A percentile compares a stretch with the other conserved stretches of the same genome.
These are phyloP conservation scores for Obelidium mucronatum DNA, from an alignment of 192 early-diverging fungal genomes.

Conservation along the genomic window DNA sequence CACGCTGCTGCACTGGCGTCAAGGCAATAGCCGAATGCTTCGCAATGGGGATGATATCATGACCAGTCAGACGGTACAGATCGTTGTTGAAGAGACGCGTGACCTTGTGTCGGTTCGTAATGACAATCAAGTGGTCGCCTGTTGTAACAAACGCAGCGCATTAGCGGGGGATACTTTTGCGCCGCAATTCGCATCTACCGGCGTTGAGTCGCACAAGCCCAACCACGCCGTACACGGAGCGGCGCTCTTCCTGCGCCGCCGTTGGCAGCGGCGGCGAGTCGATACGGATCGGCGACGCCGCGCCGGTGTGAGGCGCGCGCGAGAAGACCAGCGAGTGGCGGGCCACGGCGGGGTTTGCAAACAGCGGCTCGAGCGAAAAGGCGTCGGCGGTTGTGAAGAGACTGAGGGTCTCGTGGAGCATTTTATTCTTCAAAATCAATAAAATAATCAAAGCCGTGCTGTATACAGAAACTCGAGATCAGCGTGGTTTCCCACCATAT, in stretches of 20 bases:
- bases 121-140: conserved; percentile 82
- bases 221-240: conserved; percentile 73
- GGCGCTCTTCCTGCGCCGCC: conserved; percentile 57
- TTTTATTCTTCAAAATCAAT: too few species aligned
- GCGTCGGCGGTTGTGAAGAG: conserved; percentile 11
- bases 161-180: too few species aligned
- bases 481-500: conserved; percentile 10
- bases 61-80: conserved; percentile 67
- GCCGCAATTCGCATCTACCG: too few species aligned
- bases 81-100: conserved; percentile 66
- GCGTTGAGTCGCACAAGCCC: conserved; percentile 74
- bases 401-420: conserved; percentile 26
- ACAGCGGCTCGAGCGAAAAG: conserved; percentile 25
- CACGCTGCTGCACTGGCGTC: conserved; percentile 46
- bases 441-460: too few species aligned
- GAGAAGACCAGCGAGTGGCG: conserved; percentile 68
- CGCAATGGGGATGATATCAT: conserved; percentile 49
- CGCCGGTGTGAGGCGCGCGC: conserved; percentile 38
- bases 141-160: neutral
- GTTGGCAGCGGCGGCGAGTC: conserved; percentile 60
- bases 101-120: conserved; percentile 70
- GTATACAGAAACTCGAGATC: conserved; percentile 24
- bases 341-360: conserved; percentile 50
- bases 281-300: conserved; percentile 50
- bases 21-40: conserved; percentile 14